These are phyloP conservation scores for Pleurostoma richardsiae DNA, from an alignment of 2,329 filamentous ascomycete species.

Conservation along the genomic window DNA sequence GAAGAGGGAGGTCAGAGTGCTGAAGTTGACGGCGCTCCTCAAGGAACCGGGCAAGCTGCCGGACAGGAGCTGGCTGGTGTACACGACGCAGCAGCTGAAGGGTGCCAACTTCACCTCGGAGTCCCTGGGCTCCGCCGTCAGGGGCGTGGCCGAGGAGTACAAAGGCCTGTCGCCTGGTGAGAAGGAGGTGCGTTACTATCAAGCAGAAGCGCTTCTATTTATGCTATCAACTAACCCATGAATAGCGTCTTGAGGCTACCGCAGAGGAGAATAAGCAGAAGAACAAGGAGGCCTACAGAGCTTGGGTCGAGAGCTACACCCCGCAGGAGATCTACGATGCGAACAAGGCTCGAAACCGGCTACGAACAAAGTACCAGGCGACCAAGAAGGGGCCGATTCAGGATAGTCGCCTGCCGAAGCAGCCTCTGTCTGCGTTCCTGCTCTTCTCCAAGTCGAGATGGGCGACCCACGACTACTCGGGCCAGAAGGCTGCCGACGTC, in stretches of 20 bases:
- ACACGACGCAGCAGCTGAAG: conserved; percentile 22
- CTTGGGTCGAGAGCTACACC: conserved; percentile 42
- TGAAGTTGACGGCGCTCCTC: conserved; percentile 36
- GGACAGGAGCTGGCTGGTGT: conserved; percentile 30
- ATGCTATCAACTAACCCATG: not conserved
- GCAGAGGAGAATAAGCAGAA: conserved; percentile 31
- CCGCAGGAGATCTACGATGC: conserved; percentile 34
- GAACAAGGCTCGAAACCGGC: conserved; percentile 38
- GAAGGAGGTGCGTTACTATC: conserved; percentile 31
- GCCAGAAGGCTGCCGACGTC: conserved; percentile 8
- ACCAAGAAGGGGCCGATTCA: conserved; percentile 20
- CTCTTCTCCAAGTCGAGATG: conserved; percentile 33
- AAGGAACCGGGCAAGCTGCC: conserved; percentile 29
- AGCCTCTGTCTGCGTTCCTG: conserved; percentile 22
- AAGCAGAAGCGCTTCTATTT: not conserved
- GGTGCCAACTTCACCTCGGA: conserved; percentile 5
- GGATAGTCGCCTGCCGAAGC: conserved; percentile 44
- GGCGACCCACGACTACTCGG: conserved; percentile 18
- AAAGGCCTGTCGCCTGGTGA: conserved; percentile 34
- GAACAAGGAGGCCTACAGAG: conserved; percentile 34
- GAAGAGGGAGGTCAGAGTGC: conserved; percentile 22
- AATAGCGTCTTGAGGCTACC: conserved; percentile 27
- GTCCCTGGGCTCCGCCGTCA: conserved; percentile 13
- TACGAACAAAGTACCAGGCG: conserved; percentile 29
- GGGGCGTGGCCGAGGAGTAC: conserved; percentile 24